phyloP scores from a whole-genome alignment of 163 green algal species.

The Scenedesmus sp. region DNA sequence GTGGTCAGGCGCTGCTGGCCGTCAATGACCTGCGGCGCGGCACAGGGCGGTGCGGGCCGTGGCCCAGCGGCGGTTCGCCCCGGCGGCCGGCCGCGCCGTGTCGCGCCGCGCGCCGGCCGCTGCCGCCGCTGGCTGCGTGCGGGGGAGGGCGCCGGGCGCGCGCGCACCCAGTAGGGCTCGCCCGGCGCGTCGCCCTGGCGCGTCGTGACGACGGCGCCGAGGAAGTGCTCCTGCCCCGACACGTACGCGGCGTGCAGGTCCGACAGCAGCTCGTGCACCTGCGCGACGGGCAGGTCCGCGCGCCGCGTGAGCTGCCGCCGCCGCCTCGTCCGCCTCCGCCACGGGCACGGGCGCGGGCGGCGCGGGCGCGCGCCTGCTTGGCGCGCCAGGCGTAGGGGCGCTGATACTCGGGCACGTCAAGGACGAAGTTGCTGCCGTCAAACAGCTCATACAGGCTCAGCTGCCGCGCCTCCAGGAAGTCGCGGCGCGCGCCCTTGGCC shows the following conservation, averaged over 20 bases:
- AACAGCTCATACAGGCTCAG: slow-evolving; percentile 53
- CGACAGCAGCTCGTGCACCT: slow-evolving; percentile 58
- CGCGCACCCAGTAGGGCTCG: slow-evolving; percentile 26
- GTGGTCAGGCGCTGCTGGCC: slow-evolving; percentile 71
- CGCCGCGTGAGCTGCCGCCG: too few species aligned
- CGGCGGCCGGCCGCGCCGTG: too few species aligned
- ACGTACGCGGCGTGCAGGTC: slow-evolving; percentile 54
- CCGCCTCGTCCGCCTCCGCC: too few species aligned
- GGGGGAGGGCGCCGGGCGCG: background rate
- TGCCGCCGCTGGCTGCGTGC: background rate
- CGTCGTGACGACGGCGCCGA: slow-evolving; percentile 63
- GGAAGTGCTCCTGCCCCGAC: slow-evolving; percentile 59
- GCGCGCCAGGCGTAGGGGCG: slow-evolving; percentile 59
- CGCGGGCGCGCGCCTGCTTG: slow-evolving; percentile 52
- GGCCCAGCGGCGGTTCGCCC: background rate
- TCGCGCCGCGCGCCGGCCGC: too few species aligned
- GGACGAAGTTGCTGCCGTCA: slow-evolving; percentile 40
- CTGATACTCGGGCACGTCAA: slow-evolving; percentile 53
- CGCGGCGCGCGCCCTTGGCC: background rate
- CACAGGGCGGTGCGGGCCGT: background rate
- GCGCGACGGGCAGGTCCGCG: background rate
- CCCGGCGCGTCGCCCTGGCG: slow-evolving; percentile 24
- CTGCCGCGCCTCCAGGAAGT: slow-evolving; percentile 56
- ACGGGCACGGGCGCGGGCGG: too few species aligned
- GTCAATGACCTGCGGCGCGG: slow-evolving; percentile 60